These are phyloP conservation scores for Diutina ranongensis DNA, from an alignment of 1,139 yeast species.

Conservation along the genomic window DNA sequence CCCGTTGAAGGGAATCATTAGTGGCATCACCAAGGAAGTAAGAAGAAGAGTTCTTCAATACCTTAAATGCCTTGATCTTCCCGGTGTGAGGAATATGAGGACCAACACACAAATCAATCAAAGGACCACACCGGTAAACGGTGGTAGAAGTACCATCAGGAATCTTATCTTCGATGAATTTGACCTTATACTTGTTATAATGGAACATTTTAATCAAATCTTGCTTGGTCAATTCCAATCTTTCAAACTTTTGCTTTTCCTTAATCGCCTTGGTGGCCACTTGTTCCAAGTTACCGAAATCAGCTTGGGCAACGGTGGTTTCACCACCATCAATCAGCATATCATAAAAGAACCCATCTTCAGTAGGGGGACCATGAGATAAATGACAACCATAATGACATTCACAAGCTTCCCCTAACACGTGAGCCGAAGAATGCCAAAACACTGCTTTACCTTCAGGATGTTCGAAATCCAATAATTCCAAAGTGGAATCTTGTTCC, in stretches of 20 bases:
- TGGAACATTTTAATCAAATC: conserved; percentile 85
- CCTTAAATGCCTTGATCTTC: conserved; percentile 86
- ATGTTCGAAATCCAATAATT: conserved; percentile 54
- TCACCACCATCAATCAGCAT: conserved; percentile 81
- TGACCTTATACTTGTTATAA: conserved; percentile 92
- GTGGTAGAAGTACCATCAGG: conserved; percentile 96
- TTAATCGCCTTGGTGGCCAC: conserved; percentile 87
- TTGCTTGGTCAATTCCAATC: conserved; percentile 88
- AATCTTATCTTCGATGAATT: conserved; percentile 74
- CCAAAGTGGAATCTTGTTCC: conserved; percentile 60
- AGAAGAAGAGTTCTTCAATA: conserved; percentile 91
- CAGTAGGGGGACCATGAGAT: conserved; percentile 88
- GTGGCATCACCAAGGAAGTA: conserved; percentile 90
- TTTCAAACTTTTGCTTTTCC: conserved; percentile 92
- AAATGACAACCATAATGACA: conserved; percentile 92
- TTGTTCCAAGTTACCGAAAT: conserved; percentile 75
- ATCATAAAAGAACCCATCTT: conserved; percentile 96
- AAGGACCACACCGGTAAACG: conserved; percentile 95
- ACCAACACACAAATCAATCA: conserved; percentile 95
- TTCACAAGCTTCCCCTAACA: conserved; percentile 96
- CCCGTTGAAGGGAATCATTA: conserved; percentile 93
- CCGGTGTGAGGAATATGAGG: conserved; percentile 99
- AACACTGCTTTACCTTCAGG: conserved; percentile 92
- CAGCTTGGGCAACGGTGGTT: conserved; percentile 63
- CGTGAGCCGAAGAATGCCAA: conserved; percentile 99